Percentiles rank a stretch among this genome's conserved stretches.
phyloP scores from a whole-genome alignment of 768 basidiomycete genomes.

The Kwoniella bestiolae region DNA sequence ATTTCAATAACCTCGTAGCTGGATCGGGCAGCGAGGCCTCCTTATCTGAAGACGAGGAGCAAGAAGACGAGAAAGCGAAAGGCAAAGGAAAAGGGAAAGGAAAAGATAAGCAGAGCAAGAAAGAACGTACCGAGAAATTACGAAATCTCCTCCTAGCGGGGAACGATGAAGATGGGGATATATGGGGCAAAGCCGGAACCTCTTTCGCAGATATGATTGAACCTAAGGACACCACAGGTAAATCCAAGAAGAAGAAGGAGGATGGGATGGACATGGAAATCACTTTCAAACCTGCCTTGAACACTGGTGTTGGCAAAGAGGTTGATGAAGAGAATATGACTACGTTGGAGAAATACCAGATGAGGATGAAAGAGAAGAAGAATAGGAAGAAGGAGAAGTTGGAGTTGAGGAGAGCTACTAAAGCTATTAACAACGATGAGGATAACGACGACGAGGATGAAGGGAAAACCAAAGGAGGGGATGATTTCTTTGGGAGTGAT shows the following conservation, averaged over 20 bases:
- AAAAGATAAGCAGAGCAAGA: constrained; percentile 57
- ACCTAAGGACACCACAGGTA: constrained; percentile 30
- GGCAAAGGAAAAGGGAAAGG: constrained; percentile 33
- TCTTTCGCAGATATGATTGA: constrained; percentile 29
- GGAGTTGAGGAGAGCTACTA: constrained; percentile 54
- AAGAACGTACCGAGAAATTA: constrained; percentile 68
- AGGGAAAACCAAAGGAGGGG: constrained; percentile 50
- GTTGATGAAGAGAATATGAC: constrained; percentile 70
- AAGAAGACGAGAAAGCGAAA: constrained; percentile 44
- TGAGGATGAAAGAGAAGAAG: constrained; percentile 87
- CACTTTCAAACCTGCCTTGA: constrained; percentile 87
- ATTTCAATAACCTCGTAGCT: constrained; percentile 80
- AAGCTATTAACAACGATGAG: constrained; percentile 36
- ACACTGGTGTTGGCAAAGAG: constrained; percentile 11
- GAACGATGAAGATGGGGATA: constrained; percentile 68
- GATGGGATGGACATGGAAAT: constrained; percentile 96
- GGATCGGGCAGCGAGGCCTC: constrained; percentile 65
- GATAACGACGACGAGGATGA: constrained; percentile 12
- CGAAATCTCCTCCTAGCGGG: constrained; percentile 76
- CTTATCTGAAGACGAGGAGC: constrained; percentile 46
- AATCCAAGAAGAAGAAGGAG: constrained; percentile 26
- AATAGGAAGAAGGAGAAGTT: constrained; percentile 77
- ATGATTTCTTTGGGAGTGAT: constrained; percentile 76
- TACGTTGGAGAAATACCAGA: constrained; percentile 83
- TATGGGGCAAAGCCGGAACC: constrained; percentile 70